These are phyloP conservation scores for Candida vartiovaarae DNA, from an alignment of 805 yeast genomes.

Conservation along the genomic window DNA sequence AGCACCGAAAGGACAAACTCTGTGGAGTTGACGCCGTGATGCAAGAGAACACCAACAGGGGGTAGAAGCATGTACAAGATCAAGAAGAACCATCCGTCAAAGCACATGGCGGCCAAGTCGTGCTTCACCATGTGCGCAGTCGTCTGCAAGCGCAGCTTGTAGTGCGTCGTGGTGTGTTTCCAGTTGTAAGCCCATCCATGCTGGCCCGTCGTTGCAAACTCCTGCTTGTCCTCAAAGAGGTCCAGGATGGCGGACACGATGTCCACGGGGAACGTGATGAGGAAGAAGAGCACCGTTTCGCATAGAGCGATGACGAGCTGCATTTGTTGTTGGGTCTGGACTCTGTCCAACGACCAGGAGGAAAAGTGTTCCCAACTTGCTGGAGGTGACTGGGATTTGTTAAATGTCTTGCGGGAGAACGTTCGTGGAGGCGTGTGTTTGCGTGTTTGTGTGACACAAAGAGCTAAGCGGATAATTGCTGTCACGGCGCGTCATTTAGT, in stretches of 20 bases:
- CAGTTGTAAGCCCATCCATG: no score
- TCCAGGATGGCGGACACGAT: background rate
- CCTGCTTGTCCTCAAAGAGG: slow-evolving; percentile 1
- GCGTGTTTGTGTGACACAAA: no score
- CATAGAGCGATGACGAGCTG: background rate
- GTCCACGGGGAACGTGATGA: background rate
- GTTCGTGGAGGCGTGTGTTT: no score
- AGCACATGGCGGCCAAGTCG: background rate
- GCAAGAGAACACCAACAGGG: background rate
- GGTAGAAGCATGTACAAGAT: background rate
- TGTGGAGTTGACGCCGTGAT: background rate
- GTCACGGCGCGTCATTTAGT: no score
- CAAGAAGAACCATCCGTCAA: background rate
- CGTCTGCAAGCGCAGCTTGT: background rate
- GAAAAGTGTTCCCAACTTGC: no score
- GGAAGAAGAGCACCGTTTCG: background rate
- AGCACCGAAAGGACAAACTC: background rate
- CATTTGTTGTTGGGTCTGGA: background rate
- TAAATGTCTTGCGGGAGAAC: no score
- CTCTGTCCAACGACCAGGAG: no score
- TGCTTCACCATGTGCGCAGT: background rate
- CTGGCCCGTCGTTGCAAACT: background rate
- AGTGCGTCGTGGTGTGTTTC: background rate
- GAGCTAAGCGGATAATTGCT: no score
- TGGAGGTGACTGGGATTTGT: no score